Evolutionary conservation across 1,284 basidiomycete genomes (phyloP).

Genomic region (Lentinus polychrous): DNA sequence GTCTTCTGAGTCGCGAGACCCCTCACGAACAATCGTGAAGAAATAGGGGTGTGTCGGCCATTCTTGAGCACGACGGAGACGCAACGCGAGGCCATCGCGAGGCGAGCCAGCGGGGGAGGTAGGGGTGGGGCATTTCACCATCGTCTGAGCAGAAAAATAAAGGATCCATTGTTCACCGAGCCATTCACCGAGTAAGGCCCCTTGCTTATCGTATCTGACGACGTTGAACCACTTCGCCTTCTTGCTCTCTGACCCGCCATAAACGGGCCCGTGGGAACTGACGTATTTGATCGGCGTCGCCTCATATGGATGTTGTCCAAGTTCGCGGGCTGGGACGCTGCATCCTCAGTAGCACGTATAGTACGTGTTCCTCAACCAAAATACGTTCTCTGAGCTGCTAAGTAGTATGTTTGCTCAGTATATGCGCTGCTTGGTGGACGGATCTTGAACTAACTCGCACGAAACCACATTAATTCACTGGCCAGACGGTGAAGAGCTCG

Average conservation of each 20-base stretch:
- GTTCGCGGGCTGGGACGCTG: too few species aligned
- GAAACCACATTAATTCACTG: too few species aligned
- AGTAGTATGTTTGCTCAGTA: too few species aligned
- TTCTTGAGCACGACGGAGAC: constrained; percentile 21
- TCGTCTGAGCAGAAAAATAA: constrained; percentile 13
- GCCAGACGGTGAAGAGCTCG: not conserved
- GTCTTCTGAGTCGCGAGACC: constrained; percentile 54
- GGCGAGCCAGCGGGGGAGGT: constrained; percentile 18
- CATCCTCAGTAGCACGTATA: too few species aligned
- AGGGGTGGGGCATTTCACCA: constrained; percentile 15
- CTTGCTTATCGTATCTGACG: constrained; percentile 23
- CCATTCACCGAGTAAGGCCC: constrained; percentile 60
- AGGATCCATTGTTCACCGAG: constrained; percentile 40
- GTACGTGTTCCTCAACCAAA: too few species aligned
- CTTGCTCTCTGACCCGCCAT: constrained; percentile 5
- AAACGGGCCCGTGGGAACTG: constrained; percentile 8
- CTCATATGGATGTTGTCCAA: too few species aligned
- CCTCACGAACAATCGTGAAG: constrained; percentile 17
- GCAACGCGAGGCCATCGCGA: constrained; percentile 39
- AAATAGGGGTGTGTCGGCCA: constrained; percentile 8
- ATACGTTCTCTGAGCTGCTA: too few species aligned
- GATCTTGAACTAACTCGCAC: too few species aligned
- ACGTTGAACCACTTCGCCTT: constrained; percentile 13
- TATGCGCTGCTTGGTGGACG: too few species aligned
- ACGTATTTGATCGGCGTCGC: too few species aligned